Evolutionary conservation across 441 rosid species (phyloP).

Genomic region (Flueggea neowawraea): DNA sequence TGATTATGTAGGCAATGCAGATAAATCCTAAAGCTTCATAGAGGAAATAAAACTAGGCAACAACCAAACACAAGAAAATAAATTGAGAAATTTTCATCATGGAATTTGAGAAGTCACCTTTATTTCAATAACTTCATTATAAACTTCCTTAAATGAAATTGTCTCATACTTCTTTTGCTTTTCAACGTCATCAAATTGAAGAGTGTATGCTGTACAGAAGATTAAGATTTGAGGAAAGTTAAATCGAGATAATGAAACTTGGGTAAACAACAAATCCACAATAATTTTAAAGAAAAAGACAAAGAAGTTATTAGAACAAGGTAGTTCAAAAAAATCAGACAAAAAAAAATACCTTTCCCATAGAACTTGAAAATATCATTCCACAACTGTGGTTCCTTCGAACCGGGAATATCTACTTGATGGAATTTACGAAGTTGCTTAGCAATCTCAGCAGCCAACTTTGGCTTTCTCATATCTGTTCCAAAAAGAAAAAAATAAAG

Average conservation of each 20-base stretch:
- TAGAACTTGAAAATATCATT: constrained; percentile 79
- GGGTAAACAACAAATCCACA: background rate
- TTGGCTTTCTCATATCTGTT: constrained; percentile 78
- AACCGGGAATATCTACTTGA: constrained; percentile 81
- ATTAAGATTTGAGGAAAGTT: background rate
- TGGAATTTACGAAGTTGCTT: constrained; percentile 79
- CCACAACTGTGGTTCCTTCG: constrained; percentile 95
- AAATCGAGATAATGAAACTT: background rate
- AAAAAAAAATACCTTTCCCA: constrained; percentile 56
- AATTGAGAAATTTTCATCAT: too few species aligned
- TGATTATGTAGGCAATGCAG: too few species aligned
- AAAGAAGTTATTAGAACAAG: background rate
- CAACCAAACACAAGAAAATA: too few species aligned
- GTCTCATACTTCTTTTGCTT: constrained; percentile 62
- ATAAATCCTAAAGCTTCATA: too few species aligned
- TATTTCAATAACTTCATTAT: constrained; percentile 65
- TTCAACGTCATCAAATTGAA: constrained; percentile 68
- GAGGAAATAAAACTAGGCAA: too few species aligned
- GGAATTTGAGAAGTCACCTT: constrained; percentile 41
- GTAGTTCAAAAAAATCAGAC: background rate
- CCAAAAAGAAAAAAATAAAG: too few species aligned
- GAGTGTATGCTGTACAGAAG: constrained; percentile 62
- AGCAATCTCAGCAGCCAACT: constrained; percentile 84
- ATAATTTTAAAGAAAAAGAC: background rate
- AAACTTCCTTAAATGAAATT: constrained; percentile 69